A percentile compares a stretch with the other conserved stretches of the same genome.
phyloP scores from a whole-genome alignment of 805 yeast genomes.

The Grigorovia yakushimaensis region DNA sequence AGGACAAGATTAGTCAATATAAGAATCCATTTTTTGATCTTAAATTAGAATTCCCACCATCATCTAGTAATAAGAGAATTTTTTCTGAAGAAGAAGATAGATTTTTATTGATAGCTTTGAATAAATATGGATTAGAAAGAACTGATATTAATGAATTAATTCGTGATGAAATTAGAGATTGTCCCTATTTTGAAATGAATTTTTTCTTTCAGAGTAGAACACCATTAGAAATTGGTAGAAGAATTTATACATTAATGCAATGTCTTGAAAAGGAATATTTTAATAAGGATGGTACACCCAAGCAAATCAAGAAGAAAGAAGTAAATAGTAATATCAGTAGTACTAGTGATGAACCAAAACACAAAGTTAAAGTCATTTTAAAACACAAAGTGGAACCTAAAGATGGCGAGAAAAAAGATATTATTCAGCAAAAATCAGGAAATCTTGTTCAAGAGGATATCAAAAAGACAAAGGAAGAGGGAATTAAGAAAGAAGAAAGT shows the following conservation, averaged over 20 bases:
- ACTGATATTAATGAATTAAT: constrained; percentile 72
- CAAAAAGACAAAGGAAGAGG: too few species aligned
- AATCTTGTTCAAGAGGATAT: not conserved
- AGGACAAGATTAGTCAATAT: constrained; percentile 62
- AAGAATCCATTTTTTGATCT: constrained; percentile 78
- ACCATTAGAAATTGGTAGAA: constrained; percentile 66
- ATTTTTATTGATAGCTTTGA: constrained; percentile 68
- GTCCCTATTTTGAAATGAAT: constrained; percentile 77
- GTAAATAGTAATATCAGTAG: too few species aligned
- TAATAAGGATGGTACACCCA: not conserved
- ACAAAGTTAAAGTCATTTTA: not conserved
- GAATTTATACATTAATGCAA: constrained; percentile 71
- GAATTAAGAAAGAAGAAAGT: too few species aligned
- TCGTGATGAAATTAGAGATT: constrained; percentile 62
- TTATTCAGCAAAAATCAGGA: not conserved
- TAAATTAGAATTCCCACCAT: constrained; percentile 61
- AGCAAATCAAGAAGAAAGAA: not conserved
- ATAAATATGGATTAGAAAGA: constrained; percentile 71
- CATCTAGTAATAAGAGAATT: constrained; percentile 40
- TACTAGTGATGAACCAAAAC: too few species aligned
- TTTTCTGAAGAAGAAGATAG: constrained; percentile 90
- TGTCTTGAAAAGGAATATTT: constrained; percentile 58
- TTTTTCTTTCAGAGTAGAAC: constrained; percentile 81
- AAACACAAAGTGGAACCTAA: not conserved
- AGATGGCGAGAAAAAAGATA: not conserved